Conservation (phyloP, 1,284 basidiomycete species). For the Apiotrichum veenhuisii region DNA sequence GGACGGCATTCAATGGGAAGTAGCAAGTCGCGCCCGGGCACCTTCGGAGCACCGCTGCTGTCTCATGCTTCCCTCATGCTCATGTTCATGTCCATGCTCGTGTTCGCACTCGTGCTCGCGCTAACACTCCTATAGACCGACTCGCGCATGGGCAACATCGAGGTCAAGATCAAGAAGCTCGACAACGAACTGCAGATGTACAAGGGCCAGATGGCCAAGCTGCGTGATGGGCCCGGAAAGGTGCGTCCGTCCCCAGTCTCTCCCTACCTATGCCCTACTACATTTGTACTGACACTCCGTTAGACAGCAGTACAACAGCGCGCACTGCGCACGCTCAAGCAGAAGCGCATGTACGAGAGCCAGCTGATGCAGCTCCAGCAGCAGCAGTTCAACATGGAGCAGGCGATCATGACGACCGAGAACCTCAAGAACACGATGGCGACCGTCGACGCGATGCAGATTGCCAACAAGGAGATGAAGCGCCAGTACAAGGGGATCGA, state of each 20-base stretch:
- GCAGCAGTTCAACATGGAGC: slow-evolving; percentile 99
- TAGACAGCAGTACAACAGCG: slow-evolving; percentile 90
- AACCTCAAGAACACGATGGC: slow-evolving; percentile 99
- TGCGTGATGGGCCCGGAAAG: slow-evolving; percentile 93
- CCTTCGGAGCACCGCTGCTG: no score
- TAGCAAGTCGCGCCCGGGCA: no score
- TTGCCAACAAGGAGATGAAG: slow-evolving; percentile 95
- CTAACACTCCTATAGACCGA: slow-evolving; percentile 68
- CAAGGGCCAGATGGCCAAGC: slow-evolving; percentile 93
- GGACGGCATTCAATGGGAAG: no score
- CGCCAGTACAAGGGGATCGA: slow-evolving; percentile 98
- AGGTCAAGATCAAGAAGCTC: slow-evolving; percentile 95
- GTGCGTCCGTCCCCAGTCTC: slow-evolving; percentile 52
- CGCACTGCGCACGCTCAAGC: slow-evolving; percentile 89
- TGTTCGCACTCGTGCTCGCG: background rate
- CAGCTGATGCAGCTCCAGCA: slow-evolving; percentile 89
- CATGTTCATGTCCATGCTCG: no score
- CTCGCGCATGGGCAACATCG: slow-evolving; percentile 77
- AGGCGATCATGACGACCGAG: slow-evolving; percentile 89
- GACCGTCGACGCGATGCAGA: slow-evolving; percentile 96
- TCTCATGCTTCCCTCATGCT: no score
- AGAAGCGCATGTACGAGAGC: slow-evolving; percentile 89
- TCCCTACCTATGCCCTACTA: background rate
- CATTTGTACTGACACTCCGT: background rate
- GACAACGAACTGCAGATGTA: slow-evolving; percentile 89